Evolutionary conservation across 2,329 filamentous ascomycete genomes (phyloP).

Genomic region (Apiospora phragmitis): DNA sequence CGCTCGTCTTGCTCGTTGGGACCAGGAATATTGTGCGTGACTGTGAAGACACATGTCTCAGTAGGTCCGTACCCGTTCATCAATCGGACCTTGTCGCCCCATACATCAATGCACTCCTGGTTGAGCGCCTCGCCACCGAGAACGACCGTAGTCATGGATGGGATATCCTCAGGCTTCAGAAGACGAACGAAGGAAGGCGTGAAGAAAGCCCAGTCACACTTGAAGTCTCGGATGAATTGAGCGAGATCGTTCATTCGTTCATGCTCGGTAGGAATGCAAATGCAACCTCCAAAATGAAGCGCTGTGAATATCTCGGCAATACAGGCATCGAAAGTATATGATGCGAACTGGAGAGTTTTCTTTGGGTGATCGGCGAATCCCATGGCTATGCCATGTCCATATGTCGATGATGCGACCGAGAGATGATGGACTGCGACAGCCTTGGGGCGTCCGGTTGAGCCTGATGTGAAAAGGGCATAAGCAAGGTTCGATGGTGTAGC

Average conservation of each 20-base stretch:
- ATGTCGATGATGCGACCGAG: background rate
- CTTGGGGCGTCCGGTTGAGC: slow-evolving; percentile 2
- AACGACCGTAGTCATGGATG: background rate
- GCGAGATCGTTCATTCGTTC: slow-evolving; percentile 8
- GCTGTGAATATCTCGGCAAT: slow-evolving; percentile 10
- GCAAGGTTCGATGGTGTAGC: background rate
- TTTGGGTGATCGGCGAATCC: slow-evolving; percentile 29
- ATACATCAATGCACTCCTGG: background rate
- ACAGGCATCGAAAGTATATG: background rate
- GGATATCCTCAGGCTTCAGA: slow-evolving; percentile 4
- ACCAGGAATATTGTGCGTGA: background rate
- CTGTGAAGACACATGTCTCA: background rate
- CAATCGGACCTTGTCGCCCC: background rate
- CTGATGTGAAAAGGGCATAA: slow-evolving; percentile 9
- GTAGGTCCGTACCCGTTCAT: slow-evolving; percentile 8
- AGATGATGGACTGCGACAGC: background rate
- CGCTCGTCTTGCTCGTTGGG: background rate
- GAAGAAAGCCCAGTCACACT: slow-evolving; percentile 4
- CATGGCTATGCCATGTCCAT: background rate
- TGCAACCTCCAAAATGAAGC: background rate
- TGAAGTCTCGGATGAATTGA: background rate
- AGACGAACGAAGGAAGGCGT: background rate
- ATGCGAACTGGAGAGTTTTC: slow-evolving; percentile 18
- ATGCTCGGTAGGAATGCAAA: slow-evolving; percentile 4
- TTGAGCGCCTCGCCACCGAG: slow-evolving; percentile 3